These are phyloP conservation scores for Paxillus ammoniavirescens DNA, from an alignment of 768 basidiomycete species.

Conservation along the genomic window DNA sequence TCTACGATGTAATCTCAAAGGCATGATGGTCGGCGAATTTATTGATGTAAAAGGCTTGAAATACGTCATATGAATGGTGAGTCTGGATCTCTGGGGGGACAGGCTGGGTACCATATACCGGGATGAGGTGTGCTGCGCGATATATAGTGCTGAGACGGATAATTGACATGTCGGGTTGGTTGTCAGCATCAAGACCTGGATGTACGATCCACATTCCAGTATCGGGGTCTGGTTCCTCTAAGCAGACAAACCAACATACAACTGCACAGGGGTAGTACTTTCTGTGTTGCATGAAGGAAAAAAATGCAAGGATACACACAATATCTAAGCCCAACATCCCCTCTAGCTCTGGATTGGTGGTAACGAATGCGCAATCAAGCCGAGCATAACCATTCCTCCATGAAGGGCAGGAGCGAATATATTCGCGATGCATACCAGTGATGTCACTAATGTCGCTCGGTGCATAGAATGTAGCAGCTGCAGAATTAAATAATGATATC, in stretches of 20 bases:
- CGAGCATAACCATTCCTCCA: neutral
- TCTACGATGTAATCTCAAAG: too few relatives aligned
- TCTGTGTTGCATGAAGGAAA: neutral
- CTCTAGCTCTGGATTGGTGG: too few relatives aligned
- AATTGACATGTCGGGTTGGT: neutral
- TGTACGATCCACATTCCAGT: neutral
- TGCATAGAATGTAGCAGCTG: neutral
- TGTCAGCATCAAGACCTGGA: neutral
- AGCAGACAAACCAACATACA: neutral
- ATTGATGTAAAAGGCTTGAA: too few relatives aligned
- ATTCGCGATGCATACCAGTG: neutral
- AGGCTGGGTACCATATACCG: too few relatives aligned
- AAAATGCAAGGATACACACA: too few relatives aligned
- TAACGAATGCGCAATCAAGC: too few relatives aligned
- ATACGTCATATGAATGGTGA: too few relatives aligned
- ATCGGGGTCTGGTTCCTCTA: neutral
- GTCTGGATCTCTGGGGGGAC: too few relatives aligned
- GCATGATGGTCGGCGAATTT: too few relatives aligned
- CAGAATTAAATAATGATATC: too few relatives aligned
- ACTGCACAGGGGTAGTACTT: neutral
- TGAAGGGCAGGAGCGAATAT: neutral
- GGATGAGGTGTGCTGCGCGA: neutral
- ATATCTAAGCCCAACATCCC: too few relatives aligned
- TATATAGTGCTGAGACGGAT: neutral
- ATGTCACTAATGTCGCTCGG: neutral